Evolutionary conservation across 768 basidiomycete genomes (phyloP).

Genomic region (Leccinum imitatum): DNA sequence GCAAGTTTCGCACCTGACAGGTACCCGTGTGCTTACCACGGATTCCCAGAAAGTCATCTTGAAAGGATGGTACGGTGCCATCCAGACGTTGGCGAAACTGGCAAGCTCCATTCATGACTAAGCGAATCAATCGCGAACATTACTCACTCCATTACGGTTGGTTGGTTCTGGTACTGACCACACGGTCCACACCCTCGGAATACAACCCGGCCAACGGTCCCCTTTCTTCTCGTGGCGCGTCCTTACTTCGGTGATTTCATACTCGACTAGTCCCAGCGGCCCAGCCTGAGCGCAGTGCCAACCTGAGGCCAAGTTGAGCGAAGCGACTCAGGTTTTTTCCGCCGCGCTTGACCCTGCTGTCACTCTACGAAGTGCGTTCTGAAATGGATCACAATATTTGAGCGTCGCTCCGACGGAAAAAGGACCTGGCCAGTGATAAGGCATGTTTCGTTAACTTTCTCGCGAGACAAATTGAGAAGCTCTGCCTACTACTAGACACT

Average conservation of each 20-base stretch:
- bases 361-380: background rate
- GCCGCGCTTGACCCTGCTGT: conserved; percentile 2
- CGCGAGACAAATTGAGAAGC: conserved; percentile 3
- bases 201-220: background rate
- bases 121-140: conserved; percentile 7
- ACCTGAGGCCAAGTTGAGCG: background rate
- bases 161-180: background rate
- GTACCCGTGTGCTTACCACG: background rate
- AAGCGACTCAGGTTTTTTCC: background rate
- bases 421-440: background rate
- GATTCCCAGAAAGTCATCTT: conserved; percentile 21
- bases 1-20: background rate
- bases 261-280: background rate
- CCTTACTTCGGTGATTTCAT: conserved; percentile 13
- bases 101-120: conserved; percentile 19
- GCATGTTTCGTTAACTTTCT: conserved; percentile 1
- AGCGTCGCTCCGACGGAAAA: background rate
- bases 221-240: background rate
- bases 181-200: background rate
- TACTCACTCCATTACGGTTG: background rate
- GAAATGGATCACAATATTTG: conserved; percentile 9
- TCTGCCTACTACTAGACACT: background rate
- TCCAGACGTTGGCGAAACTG: background rate
- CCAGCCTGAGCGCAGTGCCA: background rate
- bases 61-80: conserved; percentile 2